Evolutionary conservation across 2,329 filamentous ascomycete genomes (phyloP).

Genomic region (Pyricularia pennisetigena): DNA sequence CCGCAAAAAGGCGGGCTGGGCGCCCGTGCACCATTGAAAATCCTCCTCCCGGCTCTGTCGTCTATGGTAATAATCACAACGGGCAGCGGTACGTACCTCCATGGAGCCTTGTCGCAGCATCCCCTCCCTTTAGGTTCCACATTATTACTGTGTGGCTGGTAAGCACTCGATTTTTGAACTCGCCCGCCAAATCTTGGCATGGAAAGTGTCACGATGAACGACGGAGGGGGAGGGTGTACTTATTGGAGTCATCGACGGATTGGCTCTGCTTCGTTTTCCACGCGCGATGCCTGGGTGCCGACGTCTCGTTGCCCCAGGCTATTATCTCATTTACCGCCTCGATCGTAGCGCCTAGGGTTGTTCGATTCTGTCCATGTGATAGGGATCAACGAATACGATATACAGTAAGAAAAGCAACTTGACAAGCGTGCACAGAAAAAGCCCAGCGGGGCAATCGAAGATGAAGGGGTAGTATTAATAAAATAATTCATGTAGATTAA

Average conservation of each 20-base stretch:
- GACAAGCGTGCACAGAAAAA: too few species aligned
- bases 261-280: neutral
- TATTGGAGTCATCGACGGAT: neutral
- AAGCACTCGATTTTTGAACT: neutral
- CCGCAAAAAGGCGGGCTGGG: neutral
- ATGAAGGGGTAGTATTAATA: neutral
- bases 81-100: neutral
- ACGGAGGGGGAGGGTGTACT: neutral
- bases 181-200: neutral
- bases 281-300: neutral
- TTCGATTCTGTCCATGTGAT: neutral
- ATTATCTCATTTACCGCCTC: neutral
- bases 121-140: neutral
- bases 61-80: neutral
- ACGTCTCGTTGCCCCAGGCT: neutral
- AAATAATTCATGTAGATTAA: neutral
- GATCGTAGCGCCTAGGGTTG: neutral
- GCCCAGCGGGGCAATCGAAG: too few species aligned
- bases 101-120: neutral
- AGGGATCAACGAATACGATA: neutral
- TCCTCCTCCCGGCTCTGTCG: neutral
- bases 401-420: neutral
- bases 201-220: neutral
- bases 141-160: neutral
- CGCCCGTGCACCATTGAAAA: neutral